These are phyloP conservation scores for Rauvolfia tetraphylla DNA, from an alignment of 257 asterid genomes.

Conservation along the genomic window DNA sequence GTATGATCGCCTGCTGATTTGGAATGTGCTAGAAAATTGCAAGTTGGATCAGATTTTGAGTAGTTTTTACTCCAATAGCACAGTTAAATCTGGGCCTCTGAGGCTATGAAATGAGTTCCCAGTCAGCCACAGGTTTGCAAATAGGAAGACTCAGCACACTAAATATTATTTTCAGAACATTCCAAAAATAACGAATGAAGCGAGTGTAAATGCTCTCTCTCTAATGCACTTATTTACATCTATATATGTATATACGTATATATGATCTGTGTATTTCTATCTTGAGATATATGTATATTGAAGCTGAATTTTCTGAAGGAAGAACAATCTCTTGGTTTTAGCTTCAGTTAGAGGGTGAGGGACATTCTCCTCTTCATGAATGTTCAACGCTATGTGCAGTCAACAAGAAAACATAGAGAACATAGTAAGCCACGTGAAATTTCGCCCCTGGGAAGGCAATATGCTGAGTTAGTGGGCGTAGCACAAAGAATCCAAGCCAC, in stretches of 20 bases:
- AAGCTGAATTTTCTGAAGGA: too few relatives aligned
- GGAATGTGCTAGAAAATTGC: neutral
- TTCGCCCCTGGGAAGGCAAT: neutral
- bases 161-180: neutral
- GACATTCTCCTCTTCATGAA: neutral
- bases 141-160: neutral
- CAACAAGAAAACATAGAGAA: neutral
- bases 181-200: neutral
- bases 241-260: neutral
- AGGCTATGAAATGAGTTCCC: neutral
- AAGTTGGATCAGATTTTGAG: too few relatives aligned
- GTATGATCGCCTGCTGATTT: neutral
- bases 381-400: neutral
- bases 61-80: neutral
- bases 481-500: slow-evolving; percentile 24
- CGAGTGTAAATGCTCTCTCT: neutral
- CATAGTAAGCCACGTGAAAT: neutral
- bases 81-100: neutral
- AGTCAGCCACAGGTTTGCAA: neutral
- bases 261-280: neutral
- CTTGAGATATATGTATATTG: too few relatives aligned
- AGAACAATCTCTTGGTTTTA: too few relatives aligned
- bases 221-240: neutral
- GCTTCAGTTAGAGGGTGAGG: neutral
- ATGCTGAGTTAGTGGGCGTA: slow-evolving; percentile 17